These are phyloP conservation scores for Lipomyces starkeyi DNA, from an alignment of 805 yeast species.

Conservation along the genomic window DNA sequence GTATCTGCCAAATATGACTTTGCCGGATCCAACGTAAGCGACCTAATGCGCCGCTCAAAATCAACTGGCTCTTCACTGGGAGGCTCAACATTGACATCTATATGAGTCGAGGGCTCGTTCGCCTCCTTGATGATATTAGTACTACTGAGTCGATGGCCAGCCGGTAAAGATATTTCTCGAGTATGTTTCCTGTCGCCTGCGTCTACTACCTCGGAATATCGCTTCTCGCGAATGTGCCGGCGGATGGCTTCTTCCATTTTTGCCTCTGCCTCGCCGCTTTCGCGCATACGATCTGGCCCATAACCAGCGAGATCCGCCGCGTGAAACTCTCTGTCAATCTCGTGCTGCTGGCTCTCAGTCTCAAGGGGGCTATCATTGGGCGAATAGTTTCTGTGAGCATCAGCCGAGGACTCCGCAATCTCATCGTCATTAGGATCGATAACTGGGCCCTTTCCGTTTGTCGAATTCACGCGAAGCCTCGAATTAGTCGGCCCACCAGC, in stretches of 20 bases:
- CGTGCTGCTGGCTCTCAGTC: neutral
- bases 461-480: neutral
- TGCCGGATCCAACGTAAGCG: slow-evolving; percentile 30
- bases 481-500: neutral
- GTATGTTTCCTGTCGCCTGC: slow-evolving; percentile 7
- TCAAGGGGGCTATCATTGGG: no score
- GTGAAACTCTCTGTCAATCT: neutral
- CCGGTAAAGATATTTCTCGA: slow-evolving; percentile 27
- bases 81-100: neutral
- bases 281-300: slow-evolving; percentile 32
- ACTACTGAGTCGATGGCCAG: slow-evolving; percentile 9
- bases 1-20: slow-evolving; percentile 20
- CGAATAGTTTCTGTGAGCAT: neutral
- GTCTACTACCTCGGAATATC: neutral
- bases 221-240: neutral
- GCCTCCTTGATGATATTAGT: neutral
- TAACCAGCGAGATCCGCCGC: slow-evolving; percentile 29
- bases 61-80: neutral
- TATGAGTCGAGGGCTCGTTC: neutral
- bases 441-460: neutral
- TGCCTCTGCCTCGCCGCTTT: slow-evolving; percentile 22
- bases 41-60: slow-evolving; percentile 10
- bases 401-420: neutral
- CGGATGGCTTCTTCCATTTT: slow-evolving; percentile 25
- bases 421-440: neutral